These are phyloP conservation scores for Lonicera japonica DNA, from an alignment of 129 eudicot species.

Conservation along the genomic window DNA sequence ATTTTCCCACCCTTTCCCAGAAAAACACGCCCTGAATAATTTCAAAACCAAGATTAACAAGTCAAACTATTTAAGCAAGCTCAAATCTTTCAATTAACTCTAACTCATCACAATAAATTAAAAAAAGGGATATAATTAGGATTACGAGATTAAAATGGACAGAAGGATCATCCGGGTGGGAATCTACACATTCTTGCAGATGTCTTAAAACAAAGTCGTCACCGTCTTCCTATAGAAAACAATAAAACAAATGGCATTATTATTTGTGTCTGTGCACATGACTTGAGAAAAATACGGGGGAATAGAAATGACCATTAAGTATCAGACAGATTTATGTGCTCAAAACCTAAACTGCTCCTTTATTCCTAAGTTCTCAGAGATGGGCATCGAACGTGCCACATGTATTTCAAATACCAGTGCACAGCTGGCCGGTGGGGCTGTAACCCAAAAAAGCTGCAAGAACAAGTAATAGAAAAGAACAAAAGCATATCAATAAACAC, in stretches of 20 bases:
- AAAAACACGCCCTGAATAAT: constrained; percentile 50
- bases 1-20: constrained; percentile 51
- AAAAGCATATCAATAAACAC: too few species aligned
- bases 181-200: constrained; percentile 41
- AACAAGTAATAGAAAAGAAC: too few species aligned
- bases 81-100: too few species aligned
- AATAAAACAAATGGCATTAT: neutral
- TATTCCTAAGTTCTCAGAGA: too few species aligned
- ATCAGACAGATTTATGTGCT: neutral
- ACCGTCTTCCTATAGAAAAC: constrained; percentile 27
- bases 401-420: too few species aligned
- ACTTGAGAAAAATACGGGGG: neutral
- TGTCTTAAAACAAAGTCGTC: constrained; percentile 28
- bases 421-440: too few species aligned
- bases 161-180: constrained; percentile 53
- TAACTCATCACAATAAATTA: neutral
- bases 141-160: constrained; percentile 54
- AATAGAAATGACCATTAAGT: neutral
- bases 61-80: neutral
- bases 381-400: too few species aligned
- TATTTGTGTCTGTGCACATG: neutral
- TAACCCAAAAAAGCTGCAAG: too few species aligned
- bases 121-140: neutral
- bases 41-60: neutral
- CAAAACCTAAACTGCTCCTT: too few species aligned